Base-by-base conservation (phyloP, 257 asterid species). In the Ehretia macrophylla region DNA sequence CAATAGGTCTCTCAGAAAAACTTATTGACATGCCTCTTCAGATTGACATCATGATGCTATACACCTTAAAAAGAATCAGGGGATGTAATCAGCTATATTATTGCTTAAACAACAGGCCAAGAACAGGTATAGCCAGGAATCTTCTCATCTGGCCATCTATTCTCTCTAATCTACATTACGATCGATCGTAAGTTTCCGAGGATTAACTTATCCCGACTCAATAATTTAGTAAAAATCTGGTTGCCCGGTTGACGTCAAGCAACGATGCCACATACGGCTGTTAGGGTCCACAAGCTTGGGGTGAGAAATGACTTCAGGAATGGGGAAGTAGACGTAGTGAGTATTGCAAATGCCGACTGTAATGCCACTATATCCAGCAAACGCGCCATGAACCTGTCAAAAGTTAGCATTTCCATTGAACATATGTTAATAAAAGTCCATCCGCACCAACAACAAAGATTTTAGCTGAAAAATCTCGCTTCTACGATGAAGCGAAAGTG, bases 231-330 rank as follows among this genome's bases (percentile, higher is more conserved):
- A 39, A 69, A 92, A 92, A 70, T 92, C 97, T 0, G 99, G 99
- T 74, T 92, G 99, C 61, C 99, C 89, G 2, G 99, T 92, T 27
- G 99, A 92, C 3, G 99, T 92, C 63, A 88, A 78, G 79, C 99
- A 92, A 74, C 99, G 96, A 76, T 92, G 99, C 99, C 99, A 92
- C 99, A 92, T 92, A 5, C 95, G 95, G 70, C 97, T 92, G 79
- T 88, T 92, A 11, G 83, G 95, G 71, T 92, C 94, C 17, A 92
- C 72, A 14, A 78, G 64, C 60, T 74, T 79, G 46, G 99, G 87
- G 65, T 79, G 81, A 44, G 81, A 73, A 21, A 92, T 92, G 70
- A 88, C 99, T 79, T 86, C 89, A 4, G 97, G 90, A 46, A 92
- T 88, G 0, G 99, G 99, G 58, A 92, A 81, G 75, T 88, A 92